Base-by-base conservation (phyloP, 1,139 yeast species). In the Saccharomycopsis phalli region DNA sequence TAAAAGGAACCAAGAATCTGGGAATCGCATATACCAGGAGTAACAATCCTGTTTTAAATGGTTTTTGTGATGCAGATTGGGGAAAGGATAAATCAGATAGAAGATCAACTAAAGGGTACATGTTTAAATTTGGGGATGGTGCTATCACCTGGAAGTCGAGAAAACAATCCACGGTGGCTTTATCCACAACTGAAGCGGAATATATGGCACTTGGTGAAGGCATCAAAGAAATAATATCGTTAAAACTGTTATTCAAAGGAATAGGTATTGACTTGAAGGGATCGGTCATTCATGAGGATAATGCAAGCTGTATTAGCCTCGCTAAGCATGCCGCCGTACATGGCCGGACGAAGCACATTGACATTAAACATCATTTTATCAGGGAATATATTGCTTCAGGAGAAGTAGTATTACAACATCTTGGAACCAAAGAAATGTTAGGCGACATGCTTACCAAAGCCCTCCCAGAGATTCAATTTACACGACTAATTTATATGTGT, bases 21-120 rank as follows among this genome's bases (percentile, higher is more conserved):
- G 27, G 27, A n/a, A 23, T 10, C 27, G 10, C 27, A 23, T 10
- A n/a, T 39, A 22, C 42, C 38, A 11, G 23, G 21, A 25, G 25
- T 40, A 29, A 16, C 2, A 38, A 29, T 23, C 26, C 33, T 16
- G 33, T 31, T 11, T 33, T 20, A 10, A 18, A 14, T 16, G 47
- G 41, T 21, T 49, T 39, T 22, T 38, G 38, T 4, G 53, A 47
- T 40, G 43, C 51, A 2, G 44, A 41, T 31, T 50, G 43, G 40
- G 49, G 46, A 4, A 42, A 39, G 11, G 42, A 42, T 26, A 31
- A 20, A 23, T 36, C n/a, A 7, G 44, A 40, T 8, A 36, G 51
- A 25, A 38, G 35, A 26, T 49, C 47, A 7, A 42, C 47, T 4
- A 23, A 47, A 35, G 53, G 52, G 3, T 49, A 38, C 34, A 31